Conservation (phyloP, 2,329 filamentous ascomycete species). For the Cladosporium austrohemisphaericum region DNA sequence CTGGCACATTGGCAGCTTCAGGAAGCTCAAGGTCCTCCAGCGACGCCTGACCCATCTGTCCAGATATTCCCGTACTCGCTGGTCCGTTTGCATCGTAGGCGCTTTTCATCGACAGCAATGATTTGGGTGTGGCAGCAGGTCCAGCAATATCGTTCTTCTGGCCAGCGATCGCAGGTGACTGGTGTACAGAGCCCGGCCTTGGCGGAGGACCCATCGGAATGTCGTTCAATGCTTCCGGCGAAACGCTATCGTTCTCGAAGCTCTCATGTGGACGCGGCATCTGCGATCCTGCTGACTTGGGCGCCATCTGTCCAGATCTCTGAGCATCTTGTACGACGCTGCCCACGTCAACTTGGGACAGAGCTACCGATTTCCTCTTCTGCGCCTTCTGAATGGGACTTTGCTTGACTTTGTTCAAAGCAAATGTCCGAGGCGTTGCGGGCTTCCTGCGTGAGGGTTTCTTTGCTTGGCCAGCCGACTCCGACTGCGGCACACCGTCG, state of each 20-base stretch:
- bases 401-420: slow-evolving; percentile 54
- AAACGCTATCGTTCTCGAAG: slow-evolving; percentile 48
- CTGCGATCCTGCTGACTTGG: slow-evolving; percentile 24
- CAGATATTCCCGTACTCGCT: slow-evolving; percentile 9
- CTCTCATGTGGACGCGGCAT: slow-evolving; percentile 28
- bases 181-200: slow-evolving; percentile 54
- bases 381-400: slow-evolving; percentile 70
- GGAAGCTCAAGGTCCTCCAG: slow-evolving; percentile 68
- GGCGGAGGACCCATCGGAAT: slow-evolving; percentile 57
- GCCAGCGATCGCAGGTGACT: slow-evolving; percentile 64
- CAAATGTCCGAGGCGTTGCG: slow-evolving; percentile 40
- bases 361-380: slow-evolving; percentile 45
- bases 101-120: slow-evolving; percentile 28
- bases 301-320: slow-evolving; percentile 23
- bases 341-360: slow-evolving; percentile 44
- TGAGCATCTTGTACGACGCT: slow-evolving; percentile 38
- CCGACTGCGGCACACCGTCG: slow-evolving; percentile 28
- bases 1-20: slow-evolving; percentile 61
- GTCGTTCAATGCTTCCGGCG: slow-evolving; percentile 48
- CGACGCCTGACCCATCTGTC: slow-evolving; percentile 25
- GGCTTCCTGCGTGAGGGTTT: slow-evolving; percentile 47
- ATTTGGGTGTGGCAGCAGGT: slow-evolving; percentile 32
- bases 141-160: slow-evolving; percentile 38
- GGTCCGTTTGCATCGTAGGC: slow-evolving; percentile 5
- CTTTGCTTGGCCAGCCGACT: slow-evolving; percentile 39